Percentiles rank a stretch among this genome's conserved stretches.
Evolutionary conservation across 768 basidiomycete genomes (phyloP).

Genomic region (Tremella fuciformis): DNA sequence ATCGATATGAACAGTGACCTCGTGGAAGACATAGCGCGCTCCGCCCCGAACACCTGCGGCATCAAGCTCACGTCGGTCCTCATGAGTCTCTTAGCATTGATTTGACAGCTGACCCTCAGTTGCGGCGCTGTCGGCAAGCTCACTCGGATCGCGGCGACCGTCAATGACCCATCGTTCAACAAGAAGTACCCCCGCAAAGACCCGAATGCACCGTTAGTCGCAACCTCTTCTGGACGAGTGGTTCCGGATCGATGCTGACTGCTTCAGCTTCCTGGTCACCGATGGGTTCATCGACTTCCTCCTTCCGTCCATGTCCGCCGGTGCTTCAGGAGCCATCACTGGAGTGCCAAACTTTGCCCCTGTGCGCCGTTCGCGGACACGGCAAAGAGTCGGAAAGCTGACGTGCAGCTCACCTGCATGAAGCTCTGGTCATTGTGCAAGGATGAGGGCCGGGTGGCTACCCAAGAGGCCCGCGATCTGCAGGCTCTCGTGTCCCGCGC

Average conservation of each 20-base stretch:
- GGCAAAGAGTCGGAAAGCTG: slow-evolving; percentile 59
- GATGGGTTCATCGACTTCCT: slow-evolving; percentile 85
- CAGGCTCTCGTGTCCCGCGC: slow-evolving; percentile 52
- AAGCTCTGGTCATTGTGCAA: neutral
- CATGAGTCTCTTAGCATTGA: neutral
- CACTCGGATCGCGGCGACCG: slow-evolving; percentile 72
- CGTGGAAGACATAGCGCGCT: slow-evolving; percentile 70
- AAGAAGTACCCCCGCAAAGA: slow-evolving; percentile 67
- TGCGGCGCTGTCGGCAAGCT: slow-evolving; percentile 88
- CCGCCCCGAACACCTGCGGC: slow-evolving; percentile 72
- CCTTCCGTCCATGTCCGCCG: slow-evolving; percentile 65
- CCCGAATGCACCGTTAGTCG: slow-evolving; percentile 55
- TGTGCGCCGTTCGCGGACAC: neutral
- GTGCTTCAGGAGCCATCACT: slow-evolving; percentile 81
- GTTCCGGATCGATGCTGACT: neutral
- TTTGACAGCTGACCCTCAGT: slow-evolving; percentile 52
- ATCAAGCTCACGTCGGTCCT: slow-evolving; percentile 77
- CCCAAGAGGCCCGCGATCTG: slow-evolving; percentile 41
- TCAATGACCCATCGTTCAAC: slow-evolving; percentile 61
- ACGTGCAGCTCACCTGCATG: slow-evolving; percentile 45
- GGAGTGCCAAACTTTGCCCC: slow-evolving; percentile 74
- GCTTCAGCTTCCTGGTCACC: slow-evolving; percentile 67
- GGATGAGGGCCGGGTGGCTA: slow-evolving; percentile 42
- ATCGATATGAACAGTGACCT: slow-evolving; percentile 88
- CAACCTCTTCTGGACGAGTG: neutral